Evolutionary conservation across 306 rosid species (phyloP).

Genomic region (Canavalia gladiata): DNA sequence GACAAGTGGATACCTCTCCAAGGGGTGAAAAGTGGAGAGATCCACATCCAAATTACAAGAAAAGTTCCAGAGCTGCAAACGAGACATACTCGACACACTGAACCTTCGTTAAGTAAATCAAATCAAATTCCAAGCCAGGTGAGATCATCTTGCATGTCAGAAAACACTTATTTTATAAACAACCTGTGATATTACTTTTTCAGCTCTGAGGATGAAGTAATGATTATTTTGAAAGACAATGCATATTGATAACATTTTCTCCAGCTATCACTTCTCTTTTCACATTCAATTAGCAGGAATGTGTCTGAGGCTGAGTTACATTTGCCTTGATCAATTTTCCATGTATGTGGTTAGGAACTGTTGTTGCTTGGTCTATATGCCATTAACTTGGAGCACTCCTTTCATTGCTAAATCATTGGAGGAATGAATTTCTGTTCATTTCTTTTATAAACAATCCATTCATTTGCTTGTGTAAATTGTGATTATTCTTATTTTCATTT

Average conservation of each 20-base stretch:
- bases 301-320: neutral
- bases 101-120: constrained; percentile 61
- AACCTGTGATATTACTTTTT: neutral
- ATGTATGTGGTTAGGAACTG: neutral
- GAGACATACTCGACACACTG: constrained; percentile 58
- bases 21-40: constrained; percentile 80
- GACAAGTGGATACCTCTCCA: constrained; percentile 92
- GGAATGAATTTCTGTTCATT: constrained; percentile 4
- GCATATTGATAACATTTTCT: neutral
- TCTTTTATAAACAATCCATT: neutral
- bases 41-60: constrained; percentile 76
- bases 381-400: constrained; percentile 16
- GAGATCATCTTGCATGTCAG: constrained; percentile 41
- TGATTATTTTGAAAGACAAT: neutral
- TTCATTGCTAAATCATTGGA: neutral
- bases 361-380: constrained; percentile 3
- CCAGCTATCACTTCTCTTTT: neutral
- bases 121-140: constrained; percentile 75
- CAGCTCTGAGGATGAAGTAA: constrained; percentile 4
- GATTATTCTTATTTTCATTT: constrained; percentile 23
- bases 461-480: neutral
- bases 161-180: neutral
- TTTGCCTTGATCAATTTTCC: neutral
- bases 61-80: constrained; percentile 65
- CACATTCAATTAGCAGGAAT: neutral